Evolutionary conservation across 148 eudicot genomes (phyloP).

Genomic region (Diospyros lotus): DNA sequence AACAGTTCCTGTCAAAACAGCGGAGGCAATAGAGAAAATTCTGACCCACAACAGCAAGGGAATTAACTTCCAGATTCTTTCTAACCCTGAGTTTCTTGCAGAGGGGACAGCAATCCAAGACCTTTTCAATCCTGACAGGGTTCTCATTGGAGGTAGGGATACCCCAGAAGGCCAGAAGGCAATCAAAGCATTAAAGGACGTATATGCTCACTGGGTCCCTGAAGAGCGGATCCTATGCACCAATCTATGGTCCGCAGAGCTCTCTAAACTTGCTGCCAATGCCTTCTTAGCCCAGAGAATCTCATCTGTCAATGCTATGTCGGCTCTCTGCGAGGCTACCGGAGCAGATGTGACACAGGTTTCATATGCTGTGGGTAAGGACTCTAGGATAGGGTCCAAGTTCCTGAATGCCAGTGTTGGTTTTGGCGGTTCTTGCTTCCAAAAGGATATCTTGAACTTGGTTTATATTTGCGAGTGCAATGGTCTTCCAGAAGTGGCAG

Average conservation of each 20-base stretch:
- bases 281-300: conserved; percentile 35
- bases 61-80: conserved; percentile 24
- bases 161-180: conserved; percentile 65
- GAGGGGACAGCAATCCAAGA: conserved; percentile 74
- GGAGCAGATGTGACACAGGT: conserved; percentile 70
- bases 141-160: conserved; percentile 73
- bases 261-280: conserved; percentile 78
- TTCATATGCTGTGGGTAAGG: conserved; percentile 57
- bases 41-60: conserved; percentile 32
- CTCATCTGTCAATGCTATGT: conserved; percentile 17
- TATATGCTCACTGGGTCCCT: conserved; percentile 76
- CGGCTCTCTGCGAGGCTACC: conserved; percentile 42
- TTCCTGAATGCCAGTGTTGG: conserved; percentile 18
- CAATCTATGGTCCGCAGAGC: conserved; percentile 80
- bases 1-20: conserved; percentile 73
- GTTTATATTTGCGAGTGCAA: conserved; percentile 41
- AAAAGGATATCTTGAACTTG: conserved; percentile 16
- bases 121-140: conserved; percentile 64
- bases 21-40: conserved; percentile 73
- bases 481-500: conserved; percentile 73
- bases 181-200: conserved; percentile 53
- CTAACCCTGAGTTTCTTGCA: conserved; percentile 77
- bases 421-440: conserved; percentile 18
- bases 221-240: conserved; percentile 63
- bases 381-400: conserved; percentile 15